Evolutionary conservation across 805 yeast species (phyloP), one percentile per base, ranked within the genome.

Genomic region (Cyberlindnera xishuangbannaensis): DNA sequence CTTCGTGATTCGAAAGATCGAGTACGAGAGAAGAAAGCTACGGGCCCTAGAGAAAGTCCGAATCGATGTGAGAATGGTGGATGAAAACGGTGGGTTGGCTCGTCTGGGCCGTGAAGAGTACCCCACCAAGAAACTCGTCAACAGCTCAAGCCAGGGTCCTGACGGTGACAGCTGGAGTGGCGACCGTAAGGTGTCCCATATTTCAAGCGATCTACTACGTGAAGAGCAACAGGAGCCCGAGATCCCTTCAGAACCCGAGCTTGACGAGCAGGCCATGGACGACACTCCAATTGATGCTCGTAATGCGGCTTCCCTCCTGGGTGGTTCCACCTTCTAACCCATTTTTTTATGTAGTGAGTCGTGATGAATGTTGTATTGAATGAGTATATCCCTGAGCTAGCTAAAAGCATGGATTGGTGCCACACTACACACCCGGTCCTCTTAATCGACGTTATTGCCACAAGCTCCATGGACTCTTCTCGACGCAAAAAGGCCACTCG

Each of bases 11-110:
- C 75, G 77, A 42, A 77, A 77, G 47, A 87, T 92, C 27, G 95
- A 86, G 39, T 83, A 78, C 45, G 96, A 88, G 61, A 71, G 97
- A 27, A 79, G 84, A 48, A 78, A 83, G 31, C 65, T 92, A 33
- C 71, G 76, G 36, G 69, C 81, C 24, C 67, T 94, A 62, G 95
- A 79, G 51, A 73, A 69, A 44, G 76, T 75, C 38, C 71, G 90
- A 38, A 60, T 72, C 4, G 92, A 83, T 44, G 79, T 84, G 9
- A 67, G 95, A 35, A 68, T 75, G 7, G 83, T 83, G 5, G 95
- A 84, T 57, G 71, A 71, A 18, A 67, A 69, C 17, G 95, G 95
- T 15, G 95, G 95, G 0, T 68, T 92, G 25, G 73, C 92, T 25
- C 65, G 95, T 36, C 63, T 92, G 23, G 95, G 95, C 13, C 59